These are phyloP conservation scores for Lecanicillium sp. DNA, from an alignment of 2,329 filamentous ascomycete genomes.

Conservation along the genomic window DNA sequence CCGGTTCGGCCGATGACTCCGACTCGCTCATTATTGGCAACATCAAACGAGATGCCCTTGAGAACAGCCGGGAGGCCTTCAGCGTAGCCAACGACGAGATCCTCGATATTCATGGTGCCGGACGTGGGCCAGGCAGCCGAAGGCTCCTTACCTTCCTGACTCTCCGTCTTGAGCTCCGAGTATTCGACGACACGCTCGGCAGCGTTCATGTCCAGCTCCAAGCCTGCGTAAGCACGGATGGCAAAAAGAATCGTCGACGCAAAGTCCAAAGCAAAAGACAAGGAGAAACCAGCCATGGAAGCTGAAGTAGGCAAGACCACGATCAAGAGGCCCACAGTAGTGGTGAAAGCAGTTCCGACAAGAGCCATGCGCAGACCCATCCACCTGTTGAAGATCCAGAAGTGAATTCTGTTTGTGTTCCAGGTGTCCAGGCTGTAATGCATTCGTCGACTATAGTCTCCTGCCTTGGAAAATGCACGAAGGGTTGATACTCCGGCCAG, in stretches of 20 bases:
- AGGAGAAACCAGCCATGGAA: slow-evolving; percentile 65
- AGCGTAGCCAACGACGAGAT: slow-evolving; percentile 67
- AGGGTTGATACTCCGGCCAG: slow-evolving; percentile 69
- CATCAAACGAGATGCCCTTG: slow-evolving; percentile 58
- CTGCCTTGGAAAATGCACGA: slow-evolving; percentile 62
- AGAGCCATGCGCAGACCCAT: slow-evolving; percentile 65
- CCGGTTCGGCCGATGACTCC: slow-evolving; percentile 75
- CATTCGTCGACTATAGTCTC: slow-evolving; percentile 63
- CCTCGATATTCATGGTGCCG: slow-evolving; percentile 64
- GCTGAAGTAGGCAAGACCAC: slow-evolving; percentile 55
- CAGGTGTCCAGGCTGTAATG: slow-evolving; percentile 62
- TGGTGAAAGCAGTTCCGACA: slow-evolving; percentile 61
- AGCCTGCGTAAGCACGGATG: slow-evolving; percentile 58
- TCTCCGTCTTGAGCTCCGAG: slow-evolving; percentile 59
- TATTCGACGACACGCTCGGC: slow-evolving; percentile 73
- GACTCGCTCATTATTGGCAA: slow-evolving; percentile 60
- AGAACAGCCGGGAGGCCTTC: slow-evolving; percentile 63
- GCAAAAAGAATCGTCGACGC: slow-evolving; percentile 56
- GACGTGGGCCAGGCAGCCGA: slow-evolving; percentile 70
- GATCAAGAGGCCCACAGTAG: slow-evolving; percentile 56
- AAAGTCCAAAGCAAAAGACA: slow-evolving; percentile 68
- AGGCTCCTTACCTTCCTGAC: slow-evolving; percentile 50
- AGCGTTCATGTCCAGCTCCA: slow-evolving; percentile 74
- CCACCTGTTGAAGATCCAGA: slow-evolving; percentile 71
- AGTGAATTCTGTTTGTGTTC: slow-evolving; percentile 55